Percentiles rank a stretch among this genome's conserved stretches.
These are phyloP conservation scores for Starmera stellimalicola DNA, from an alignment of 1,139 yeast species.

Conservation along the genomic window DNA sequence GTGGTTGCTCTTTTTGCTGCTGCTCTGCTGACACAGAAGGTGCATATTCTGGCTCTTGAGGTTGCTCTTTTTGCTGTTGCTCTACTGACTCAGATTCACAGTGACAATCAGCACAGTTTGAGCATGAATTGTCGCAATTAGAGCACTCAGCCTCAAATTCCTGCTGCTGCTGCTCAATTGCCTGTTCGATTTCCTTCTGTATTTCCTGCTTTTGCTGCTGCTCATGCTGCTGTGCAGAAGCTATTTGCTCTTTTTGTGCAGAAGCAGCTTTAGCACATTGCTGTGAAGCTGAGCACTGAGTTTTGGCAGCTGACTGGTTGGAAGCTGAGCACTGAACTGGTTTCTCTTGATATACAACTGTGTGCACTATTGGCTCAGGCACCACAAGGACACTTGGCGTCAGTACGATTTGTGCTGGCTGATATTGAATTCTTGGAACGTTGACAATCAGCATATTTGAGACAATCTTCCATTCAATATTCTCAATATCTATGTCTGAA, in stretches of 20 bases:
- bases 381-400: neutral
- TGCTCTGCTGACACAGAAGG: neutral
- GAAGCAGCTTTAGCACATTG: neutral
- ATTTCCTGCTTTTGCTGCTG: constrained; percentile 1
- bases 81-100: constrained; percentile 2
- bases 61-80: neutral
- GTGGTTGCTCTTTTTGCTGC: neutral
- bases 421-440: constrained; percentile 6
- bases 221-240: neutral
- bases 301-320: neutral
- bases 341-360: neutral
- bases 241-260: neutral
- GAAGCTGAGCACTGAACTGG: neutral
- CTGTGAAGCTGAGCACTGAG: neutral
- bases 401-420: neutral
- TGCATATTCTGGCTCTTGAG: neutral
- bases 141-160: neutral
- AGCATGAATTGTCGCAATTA: neutral
- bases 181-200: neutral
- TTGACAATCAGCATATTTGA: constrained; percentile 3
- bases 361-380: neutral
- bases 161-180: neutral
- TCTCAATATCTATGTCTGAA: constrained; percentile 4
- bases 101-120: neutral
- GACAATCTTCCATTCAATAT: constrained; percentile 6